phyloP scores from a whole-genome alignment of 805 yeast genomes.

The Myxozyma lipomycoides region DNA sequence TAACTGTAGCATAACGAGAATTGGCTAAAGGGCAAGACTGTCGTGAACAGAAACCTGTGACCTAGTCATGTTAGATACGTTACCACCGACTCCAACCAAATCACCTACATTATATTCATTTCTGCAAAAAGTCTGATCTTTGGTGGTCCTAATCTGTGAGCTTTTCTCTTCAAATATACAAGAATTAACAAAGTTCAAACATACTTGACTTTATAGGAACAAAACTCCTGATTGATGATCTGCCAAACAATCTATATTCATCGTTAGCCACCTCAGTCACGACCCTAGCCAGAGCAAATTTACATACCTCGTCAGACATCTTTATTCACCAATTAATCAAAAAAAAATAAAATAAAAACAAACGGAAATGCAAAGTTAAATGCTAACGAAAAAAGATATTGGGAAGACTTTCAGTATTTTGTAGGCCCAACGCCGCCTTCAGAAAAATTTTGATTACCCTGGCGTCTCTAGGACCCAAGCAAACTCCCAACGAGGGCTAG shows the following conservation, averaged over 20 bases:
- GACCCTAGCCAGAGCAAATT: not conserved
- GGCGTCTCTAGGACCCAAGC: not conserved
- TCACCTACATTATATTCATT: constrained; percentile 79
- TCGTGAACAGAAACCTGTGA: constrained; percentile 87
- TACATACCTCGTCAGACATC: constrained; percentile 27
- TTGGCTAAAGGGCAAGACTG: constrained; percentile 96
- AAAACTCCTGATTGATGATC: constrained; percentile 90
- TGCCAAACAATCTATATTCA: constrained; percentile 79
- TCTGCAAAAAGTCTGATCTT: constrained; percentile 88
- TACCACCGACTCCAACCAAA: not conserved
- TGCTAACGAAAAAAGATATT: too few relatives aligned
- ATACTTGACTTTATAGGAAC: constrained; percentile 80
- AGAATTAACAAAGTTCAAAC: not conserved
- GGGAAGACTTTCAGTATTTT: too few relatives aligned
- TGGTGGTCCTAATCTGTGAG: constrained; percentile 49
- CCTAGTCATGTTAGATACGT: constrained; percentile 8
- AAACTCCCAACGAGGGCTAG: not conserved
- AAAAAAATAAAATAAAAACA: not conserved
- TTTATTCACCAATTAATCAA: not conserved
- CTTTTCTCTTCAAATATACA: not conserved
- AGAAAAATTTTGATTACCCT: not conserved
- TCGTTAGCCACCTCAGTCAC: not conserved
- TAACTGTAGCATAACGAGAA: constrained; percentile 83
- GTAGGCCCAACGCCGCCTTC: too few relatives aligned
- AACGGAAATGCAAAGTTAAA: not conserved